A percentile compares a stretch with the other conserved stretches of the same genome.
Evolutionary conservation across 768 basidiomycete species (phyloP).

Genomic region (Baorangia bicolor): DNA sequence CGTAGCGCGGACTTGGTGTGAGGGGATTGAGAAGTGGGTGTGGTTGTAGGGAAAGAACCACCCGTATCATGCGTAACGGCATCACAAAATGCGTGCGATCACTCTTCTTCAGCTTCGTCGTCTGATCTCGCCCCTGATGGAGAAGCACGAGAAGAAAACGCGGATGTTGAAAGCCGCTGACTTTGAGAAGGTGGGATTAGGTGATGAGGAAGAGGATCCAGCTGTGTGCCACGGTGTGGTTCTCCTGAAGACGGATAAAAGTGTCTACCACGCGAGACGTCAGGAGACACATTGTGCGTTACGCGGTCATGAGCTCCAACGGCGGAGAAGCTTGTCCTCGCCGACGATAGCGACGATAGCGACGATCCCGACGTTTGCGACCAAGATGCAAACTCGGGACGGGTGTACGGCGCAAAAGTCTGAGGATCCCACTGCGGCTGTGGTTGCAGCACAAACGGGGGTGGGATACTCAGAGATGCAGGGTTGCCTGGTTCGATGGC

Average conservation of each 20-base stretch:
- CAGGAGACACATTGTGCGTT: neutral
- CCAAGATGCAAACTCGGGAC: constrained; percentile 37
- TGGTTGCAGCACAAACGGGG: constrained; percentile 69
- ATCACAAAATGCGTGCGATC: constrained; percentile 16
- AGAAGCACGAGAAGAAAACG: constrained; percentile 14
- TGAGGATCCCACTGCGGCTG: constrained; percentile 61
- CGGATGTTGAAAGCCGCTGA: constrained; percentile 14
- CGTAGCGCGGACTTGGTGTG: constrained; percentile 17
- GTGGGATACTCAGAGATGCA: constrained; percentile 31
- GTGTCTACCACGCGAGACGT: constrained; percentile 11
- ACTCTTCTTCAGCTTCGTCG: constrained; percentile 16
- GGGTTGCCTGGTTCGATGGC: constrained; percentile 13
- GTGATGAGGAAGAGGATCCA: constrained; percentile 19
- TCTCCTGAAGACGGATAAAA: constrained; percentile 16
- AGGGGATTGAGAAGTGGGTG: neutral
- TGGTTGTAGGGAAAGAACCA: neutral
- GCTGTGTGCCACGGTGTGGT: constrained; percentile 1
- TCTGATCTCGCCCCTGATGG: constrained; percentile 18
- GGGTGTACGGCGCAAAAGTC: constrained; percentile 38
- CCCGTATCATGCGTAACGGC: constrained; percentile 12
- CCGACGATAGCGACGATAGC: constrained; percentile 33
- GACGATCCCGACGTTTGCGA: constrained; percentile 39
- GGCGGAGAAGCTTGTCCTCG: constrained; percentile 22
- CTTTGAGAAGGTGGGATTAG: constrained; percentile 18
- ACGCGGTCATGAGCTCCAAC: constrained; percentile 16